Percentiles rank a stretch among this genome's conserved stretches.
These are phyloP conservation scores for Saccharomyces pastorianus DNA, from an alignment of 1,139 yeast species.

Conservation along the genomic window DNA sequence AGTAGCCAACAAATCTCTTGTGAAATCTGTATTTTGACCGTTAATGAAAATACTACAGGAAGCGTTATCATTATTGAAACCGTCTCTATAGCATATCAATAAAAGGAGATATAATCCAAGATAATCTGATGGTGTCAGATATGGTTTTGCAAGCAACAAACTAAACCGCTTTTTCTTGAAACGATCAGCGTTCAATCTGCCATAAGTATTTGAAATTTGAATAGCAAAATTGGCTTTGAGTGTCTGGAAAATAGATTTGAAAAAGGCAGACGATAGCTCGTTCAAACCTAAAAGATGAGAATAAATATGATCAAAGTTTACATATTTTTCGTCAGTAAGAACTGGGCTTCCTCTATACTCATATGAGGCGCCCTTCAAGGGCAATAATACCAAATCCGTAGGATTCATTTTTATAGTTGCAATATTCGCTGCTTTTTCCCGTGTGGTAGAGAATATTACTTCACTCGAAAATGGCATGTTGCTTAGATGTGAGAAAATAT, in stretches of 20 bases:
- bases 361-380: constrained; percentile 24
- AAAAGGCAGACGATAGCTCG: constrained; percentile 24
- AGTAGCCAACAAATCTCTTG: constrained; percentile 11
- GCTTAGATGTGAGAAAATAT: constrained; percentile 45
- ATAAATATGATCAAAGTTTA: constrained; percentile 20
- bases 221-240: constrained; percentile 18
- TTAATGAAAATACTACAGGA: constrained; percentile 19
- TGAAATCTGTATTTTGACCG: constrained; percentile 14
- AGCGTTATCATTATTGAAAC: constrained; percentile 10
- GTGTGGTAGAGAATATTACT: constrained; percentile 43
- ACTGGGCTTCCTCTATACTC: constrained; percentile 15
- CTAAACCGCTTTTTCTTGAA: constrained; percentile 17
- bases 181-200: constrained; percentile 17
- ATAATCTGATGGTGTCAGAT: constrained; percentile 23
- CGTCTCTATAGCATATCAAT: constrained; percentile 16
- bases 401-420: constrained; percentile 11
- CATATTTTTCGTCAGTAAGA: constrained; percentile 15
- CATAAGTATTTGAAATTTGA: constrained; percentile 23
- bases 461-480: constrained; percentile 45
- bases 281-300: constrained; percentile 26
- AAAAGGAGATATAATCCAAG: constrained; percentile 22
- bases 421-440: constrained; percentile 32
- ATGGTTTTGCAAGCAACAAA: constrained; percentile 22
- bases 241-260: constrained; percentile 15
- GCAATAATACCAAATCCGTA: constrained; percentile 18